phyloP scores from a whole-genome alignment of 2,329 filamentous ascomycete genomes.

The Botryosphaeria dothidea region DNA sequence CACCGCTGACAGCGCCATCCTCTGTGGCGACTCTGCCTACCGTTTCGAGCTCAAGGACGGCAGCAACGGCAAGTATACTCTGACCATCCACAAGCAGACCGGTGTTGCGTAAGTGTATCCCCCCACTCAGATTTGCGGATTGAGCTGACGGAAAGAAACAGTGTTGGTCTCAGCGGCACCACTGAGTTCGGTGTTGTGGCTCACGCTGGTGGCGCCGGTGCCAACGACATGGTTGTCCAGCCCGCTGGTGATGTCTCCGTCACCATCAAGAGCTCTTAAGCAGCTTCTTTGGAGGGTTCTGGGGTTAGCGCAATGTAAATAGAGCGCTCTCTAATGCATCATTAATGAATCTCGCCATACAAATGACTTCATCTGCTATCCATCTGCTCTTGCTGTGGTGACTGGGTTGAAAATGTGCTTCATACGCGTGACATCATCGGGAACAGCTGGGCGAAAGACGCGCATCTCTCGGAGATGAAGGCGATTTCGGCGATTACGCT shows the following conservation, averaged over 20 bases:
- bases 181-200: not conserved
- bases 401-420: not conserved
- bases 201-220: not conserved
- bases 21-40: conserved; percentile 3
- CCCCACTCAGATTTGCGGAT: not conserved
- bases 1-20: not conserved
- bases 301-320: not conserved
- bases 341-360: not conserved
- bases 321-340: not conserved
- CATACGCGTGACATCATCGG: not conserved
- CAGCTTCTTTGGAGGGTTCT: not conserved
- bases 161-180: not conserved
- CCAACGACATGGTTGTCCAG: not conserved
- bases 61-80: not conserved
- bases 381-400: not conserved
- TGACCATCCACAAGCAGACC: conserved; percentile 7
- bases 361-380: not conserved
- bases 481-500: not conserved
- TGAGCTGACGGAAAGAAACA: not conserved
- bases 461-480: not conserved
- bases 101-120: not conserved
- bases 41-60: not conserved
- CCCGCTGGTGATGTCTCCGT: not conserved
- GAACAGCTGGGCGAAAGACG: not conserved
- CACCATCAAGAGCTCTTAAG: not conserved